Conservation (phyloP, 2,329 filamentous ascomycete species). For the Claviceps digitariae region DNA sequence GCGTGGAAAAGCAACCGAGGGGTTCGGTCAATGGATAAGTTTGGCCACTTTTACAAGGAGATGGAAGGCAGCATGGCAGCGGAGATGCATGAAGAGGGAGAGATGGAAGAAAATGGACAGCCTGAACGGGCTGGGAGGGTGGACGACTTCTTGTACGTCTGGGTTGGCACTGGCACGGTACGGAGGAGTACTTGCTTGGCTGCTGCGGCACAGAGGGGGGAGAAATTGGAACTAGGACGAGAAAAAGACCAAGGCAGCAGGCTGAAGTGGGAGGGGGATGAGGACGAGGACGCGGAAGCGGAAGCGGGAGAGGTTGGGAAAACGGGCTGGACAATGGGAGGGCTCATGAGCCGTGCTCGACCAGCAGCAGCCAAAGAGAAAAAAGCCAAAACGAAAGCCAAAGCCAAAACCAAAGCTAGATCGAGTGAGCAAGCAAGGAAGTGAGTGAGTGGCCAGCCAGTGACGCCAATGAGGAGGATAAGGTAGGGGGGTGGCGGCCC, state of each 20-base stretch:
- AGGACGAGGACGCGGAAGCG: background rate
- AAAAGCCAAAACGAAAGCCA: background rate
- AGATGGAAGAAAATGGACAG: background rate
- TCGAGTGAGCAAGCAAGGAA: background rate
- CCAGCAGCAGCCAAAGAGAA: background rate
- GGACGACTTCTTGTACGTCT: conserved; percentile 8
- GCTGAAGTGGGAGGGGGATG: background rate
- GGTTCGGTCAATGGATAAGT: conserved; percentile 1
- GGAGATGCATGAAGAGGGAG: background rate
- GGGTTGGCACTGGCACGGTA: conserved; percentile 2
- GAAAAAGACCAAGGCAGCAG: background rate
- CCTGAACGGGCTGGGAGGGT: conserved; percentile 1
- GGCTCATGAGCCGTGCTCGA: background rate
- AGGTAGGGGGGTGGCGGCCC: too few species aligned
- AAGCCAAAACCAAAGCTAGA: too few species aligned
- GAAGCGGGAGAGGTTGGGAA: background rate
- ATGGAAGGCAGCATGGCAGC: background rate
- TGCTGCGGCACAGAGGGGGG: conserved; percentile 2
- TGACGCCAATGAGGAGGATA: too few species aligned
- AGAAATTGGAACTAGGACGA: background rate
- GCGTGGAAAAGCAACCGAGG: background rate
- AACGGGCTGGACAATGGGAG: background rate
- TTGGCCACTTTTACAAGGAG: background rate
- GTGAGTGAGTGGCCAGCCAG: too few species aligned
- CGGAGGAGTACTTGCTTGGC: background rate